phyloP scores from a whole-genome alignment of 106 monocot species.

The Dendrobium huoshanense region DNA sequence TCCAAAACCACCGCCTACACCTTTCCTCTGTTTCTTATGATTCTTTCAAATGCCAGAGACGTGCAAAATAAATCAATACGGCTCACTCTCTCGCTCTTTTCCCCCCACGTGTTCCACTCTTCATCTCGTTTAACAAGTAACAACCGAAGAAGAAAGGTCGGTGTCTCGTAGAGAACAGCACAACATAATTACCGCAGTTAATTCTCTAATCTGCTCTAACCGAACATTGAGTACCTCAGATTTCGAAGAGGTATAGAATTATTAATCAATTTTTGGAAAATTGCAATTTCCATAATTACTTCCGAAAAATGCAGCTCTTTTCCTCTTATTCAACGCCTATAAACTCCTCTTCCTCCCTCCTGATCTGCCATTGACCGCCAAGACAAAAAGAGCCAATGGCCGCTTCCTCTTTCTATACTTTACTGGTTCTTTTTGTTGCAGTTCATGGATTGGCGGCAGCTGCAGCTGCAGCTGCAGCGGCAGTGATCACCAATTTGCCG shows the following conservation, averaged over 20 bases:
- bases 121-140: neutral
- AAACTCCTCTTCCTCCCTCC: conserved; percentile 1
- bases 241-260: neutral
- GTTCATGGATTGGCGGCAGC: neutral
- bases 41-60: neutral
- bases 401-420: neutral
- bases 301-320: neutral
- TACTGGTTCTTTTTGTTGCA: neutral
- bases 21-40: neutral
- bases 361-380: neutral
- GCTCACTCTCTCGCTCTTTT: neutral
- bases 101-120: neutral
- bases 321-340: conserved; percentile 4
- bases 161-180: neutral
- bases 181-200: neutral
- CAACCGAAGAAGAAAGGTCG: neutral
- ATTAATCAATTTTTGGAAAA: neutral
- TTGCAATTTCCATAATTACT: neutral
- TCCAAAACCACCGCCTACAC: neutral
- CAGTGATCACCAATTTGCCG: neutral
- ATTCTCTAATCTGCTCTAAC: neutral
- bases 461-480: too few species aligned
- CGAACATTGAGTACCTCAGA: neutral
- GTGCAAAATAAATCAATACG: neutral
- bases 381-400: conserved; percentile 7